These are phyloP conservation scores for Suhomyces kilbournensis DNA, from an alignment of 805 yeast genomes.

Conservation along the genomic window DNA sequence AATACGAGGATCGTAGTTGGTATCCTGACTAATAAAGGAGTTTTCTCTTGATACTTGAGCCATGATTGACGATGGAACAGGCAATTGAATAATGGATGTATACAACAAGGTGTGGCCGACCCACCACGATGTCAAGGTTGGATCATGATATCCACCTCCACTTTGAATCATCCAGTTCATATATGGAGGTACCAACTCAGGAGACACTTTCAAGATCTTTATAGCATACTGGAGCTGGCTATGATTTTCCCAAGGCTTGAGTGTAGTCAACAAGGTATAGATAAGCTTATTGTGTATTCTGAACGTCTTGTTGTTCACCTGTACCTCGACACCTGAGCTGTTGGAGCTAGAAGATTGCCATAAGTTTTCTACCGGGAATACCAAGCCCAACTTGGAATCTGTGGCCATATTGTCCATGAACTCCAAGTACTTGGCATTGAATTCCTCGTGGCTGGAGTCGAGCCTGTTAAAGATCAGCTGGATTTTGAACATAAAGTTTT, in stretches of 20 bases:
- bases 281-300: slow-evolving; percentile 66
- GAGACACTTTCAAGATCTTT: slow-evolving; percentile 48
- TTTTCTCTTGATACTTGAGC: slow-evolving; percentile 12
- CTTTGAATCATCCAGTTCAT: slow-evolving; percentile 50
- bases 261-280: slow-evolving; percentile 55
- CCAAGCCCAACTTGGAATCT: slow-evolving; percentile 48
- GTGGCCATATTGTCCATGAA: slow-evolving; percentile 51
- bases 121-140: slow-evolving; percentile 79
- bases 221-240: slow-evolving; percentile 56
- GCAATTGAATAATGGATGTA: slow-evolving; percentile 55
- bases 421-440: slow-evolving; percentile 33
- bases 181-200: slow-evolving; percentile 76
- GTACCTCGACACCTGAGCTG: slow-evolving; percentile 39
- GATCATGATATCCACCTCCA: slow-evolving; percentile 72
- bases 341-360: slow-evolving; percentile 35
- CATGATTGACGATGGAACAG: slow-evolving; percentile 43
- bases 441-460: slow-evolving; percentile 26
- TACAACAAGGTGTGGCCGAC: slow-evolving; percentile 66
- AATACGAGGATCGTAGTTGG: slow-evolving; percentile 27
- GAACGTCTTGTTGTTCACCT: slow-evolving; percentile 50
- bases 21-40: slow-evolving; percentile 29
- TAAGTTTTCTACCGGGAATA: slow-evolving; percentile 45
- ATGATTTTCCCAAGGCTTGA: slow-evolving; percentile 82
- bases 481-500: slow-evolving; percentile 61
- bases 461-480: slow-evolving; percentile 43